These are phyloP conservation scores for Chamaecrista fasciculata DNA, from an alignment of 306 rosid species.

Conservation along the genomic window DNA sequence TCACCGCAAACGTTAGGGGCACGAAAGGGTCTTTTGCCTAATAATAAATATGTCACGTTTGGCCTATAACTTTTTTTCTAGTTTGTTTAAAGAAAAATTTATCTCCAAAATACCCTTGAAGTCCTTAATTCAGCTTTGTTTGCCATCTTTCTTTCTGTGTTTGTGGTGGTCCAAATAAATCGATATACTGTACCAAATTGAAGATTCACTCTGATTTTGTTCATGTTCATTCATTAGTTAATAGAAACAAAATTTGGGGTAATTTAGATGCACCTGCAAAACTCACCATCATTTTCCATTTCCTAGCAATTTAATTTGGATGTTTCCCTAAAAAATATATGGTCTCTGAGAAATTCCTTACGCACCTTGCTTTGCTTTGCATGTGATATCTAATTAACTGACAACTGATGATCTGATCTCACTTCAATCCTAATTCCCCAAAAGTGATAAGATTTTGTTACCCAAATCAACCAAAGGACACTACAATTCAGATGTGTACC, in stretches of 20 bases:
- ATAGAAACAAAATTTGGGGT: background rate
- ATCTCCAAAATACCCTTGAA: too few relatives aligned
- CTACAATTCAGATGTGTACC: background rate
- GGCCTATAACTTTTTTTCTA: too few relatives aligned
- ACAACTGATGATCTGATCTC: conserved; percentile 28
- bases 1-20: too few relatives aligned
- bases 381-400: conserved; percentile 28
- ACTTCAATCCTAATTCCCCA: conserved; percentile 15
- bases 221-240: background rate
- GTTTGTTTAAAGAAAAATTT: too few relatives aligned
- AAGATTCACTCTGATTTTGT: background rate
- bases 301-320: conserved; percentile 28
- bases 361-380: conserved; percentile 23
- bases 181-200: background rate
- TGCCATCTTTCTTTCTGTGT: background rate
- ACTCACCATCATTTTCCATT: conserved; percentile 18
- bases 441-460: conserved; percentile 38
- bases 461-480: conserved; percentile 4
- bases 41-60: too few relatives aligned
- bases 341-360: conserved; percentile 27
- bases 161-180: conserved; percentile 8
- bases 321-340: background rate
- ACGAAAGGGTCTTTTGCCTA: too few relatives aligned
- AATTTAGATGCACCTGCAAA: background rate
- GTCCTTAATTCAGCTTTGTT: too few relatives aligned